phyloP scores from a whole-genome alignment of 176 grass and related monocot genomes.

The Raddia distichophylla region DNA sequence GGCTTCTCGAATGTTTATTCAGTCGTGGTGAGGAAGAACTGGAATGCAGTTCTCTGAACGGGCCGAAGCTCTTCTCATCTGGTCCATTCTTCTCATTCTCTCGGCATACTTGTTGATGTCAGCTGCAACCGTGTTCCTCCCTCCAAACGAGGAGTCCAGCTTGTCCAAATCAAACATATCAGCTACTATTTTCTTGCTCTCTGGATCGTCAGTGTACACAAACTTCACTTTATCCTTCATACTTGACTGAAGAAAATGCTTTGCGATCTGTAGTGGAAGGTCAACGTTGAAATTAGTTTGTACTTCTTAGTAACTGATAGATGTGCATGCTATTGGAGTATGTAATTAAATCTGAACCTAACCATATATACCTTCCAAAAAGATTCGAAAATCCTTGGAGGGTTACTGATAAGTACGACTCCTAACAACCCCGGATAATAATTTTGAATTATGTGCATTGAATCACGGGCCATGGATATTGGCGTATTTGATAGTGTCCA shows the following conservation, averaged over 20 bases:
- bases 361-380: slow-evolving; percentile 53
- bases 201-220: slow-evolving; percentile 40
- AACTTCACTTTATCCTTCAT: slow-evolving; percentile 52
- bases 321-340: neutral
- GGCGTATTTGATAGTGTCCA: slow-evolving; percentile 43
- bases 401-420: slow-evolving; percentile 38
- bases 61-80: slow-evolving; percentile 1
- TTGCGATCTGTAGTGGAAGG: slow-evolving; percentile 38
- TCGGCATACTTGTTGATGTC: slow-evolving; percentile 48
- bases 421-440: slow-evolving; percentile 53
- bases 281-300: neutral
- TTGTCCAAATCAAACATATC: slow-evolving; percentile 50
- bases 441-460: slow-evolving; percentile 43
- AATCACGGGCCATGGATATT: slow-evolving; percentile 30
- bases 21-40: neutral
- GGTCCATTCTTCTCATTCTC: slow-evolving; percentile 50
- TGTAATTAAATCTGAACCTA: neutral
- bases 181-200: slow-evolving; percentile 47
- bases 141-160: slow-evolving; percentile 55
- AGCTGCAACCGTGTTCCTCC: slow-evolving; percentile 30
- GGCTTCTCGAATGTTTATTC: neutral
- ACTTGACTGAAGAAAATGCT: slow-evolving; percentile 43
- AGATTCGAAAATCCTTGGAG: slow-evolving; percentile 51
- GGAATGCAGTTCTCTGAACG: neutral
- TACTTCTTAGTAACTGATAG: neutral